A percentile compares a stretch with the other conserved stretches of the same genome.
Evolutionary conservation across 176 grass and related monocot genomes (phyloP).

Genomic region (Oryza coarctata): DNA sequence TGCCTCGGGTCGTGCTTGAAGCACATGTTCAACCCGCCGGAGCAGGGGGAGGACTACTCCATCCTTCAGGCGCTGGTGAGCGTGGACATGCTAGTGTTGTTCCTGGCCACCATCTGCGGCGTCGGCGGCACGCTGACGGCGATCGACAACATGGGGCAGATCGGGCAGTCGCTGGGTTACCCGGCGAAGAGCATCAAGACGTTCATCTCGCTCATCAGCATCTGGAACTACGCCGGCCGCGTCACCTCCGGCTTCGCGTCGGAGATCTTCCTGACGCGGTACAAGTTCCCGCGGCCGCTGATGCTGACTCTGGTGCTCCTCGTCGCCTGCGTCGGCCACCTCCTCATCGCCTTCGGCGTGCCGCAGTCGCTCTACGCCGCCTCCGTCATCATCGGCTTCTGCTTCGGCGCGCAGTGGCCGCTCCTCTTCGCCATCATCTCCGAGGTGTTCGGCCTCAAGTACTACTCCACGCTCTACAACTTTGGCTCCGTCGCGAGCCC

Average conservation of each 20-base stretch:
- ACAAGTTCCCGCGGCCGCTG: slow-evolving; percentile 66
- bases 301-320: slow-evolving; percentile 59
- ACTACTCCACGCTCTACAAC: slow-evolving; percentile 88
- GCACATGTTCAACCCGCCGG: slow-evolving; percentile 55
- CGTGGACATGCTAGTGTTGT: slow-evolving; percentile 72
- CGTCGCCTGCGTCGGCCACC: slow-evolving; percentile 67
- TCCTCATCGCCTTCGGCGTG: slow-evolving; percentile 74
- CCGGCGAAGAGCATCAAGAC: slow-evolving; percentile 61
- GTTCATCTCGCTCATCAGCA: slow-evolving; percentile 84
- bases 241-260: slow-evolving; percentile 64
- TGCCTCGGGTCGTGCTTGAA: slow-evolving; percentile 21
- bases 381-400: slow-evolving; percentile 59
- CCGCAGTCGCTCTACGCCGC: slow-evolving; percentile 49
- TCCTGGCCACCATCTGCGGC: slow-evolving; percentile 69
- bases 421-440: slow-evolving; percentile 79
- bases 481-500: slow-evolving; percentile 71
- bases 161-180: slow-evolving; percentile 59
- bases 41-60: slow-evolving; percentile 61
- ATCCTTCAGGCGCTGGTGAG: slow-evolving; percentile 64
- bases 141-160: slow-evolving; percentile 87
- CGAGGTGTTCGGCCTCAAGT: slow-evolving; percentile 80
- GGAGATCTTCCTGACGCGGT: slow-evolving; percentile 44
- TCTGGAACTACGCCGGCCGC: slow-evolving; percentile 79
- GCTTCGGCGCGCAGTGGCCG: slow-evolving; percentile 84
- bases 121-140: slow-evolving; percentile 74